A percentile compares a stretch with the other conserved stretches of the same genome.
Evolutionary conservation across 2,329 filamentous ascomycete genomes (phyloP).

Genomic region (Metarhizium sp.): DNA sequence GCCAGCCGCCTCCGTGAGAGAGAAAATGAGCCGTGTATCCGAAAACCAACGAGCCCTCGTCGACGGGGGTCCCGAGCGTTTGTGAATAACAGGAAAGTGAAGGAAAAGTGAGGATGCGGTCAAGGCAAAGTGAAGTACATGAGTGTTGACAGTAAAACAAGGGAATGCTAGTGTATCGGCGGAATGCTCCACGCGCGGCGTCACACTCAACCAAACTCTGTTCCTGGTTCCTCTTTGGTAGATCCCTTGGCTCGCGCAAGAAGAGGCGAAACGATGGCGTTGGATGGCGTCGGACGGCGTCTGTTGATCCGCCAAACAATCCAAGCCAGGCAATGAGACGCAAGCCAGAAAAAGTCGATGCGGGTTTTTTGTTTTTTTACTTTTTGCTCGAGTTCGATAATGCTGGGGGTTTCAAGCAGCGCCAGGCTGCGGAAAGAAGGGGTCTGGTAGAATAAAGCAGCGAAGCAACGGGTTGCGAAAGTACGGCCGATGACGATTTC

Average conservation of each 20-base stretch:
- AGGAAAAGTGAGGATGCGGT: not conserved
- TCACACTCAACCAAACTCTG: not conserved
- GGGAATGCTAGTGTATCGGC: not conserved
- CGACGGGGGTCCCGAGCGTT: not conserved
- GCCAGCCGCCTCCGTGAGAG: not conserved
- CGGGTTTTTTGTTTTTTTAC: not conserved
- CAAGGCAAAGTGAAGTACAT: not conserved
- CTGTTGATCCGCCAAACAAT: not conserved
- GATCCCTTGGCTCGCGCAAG: not conserved
- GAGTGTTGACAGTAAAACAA: not conserved
- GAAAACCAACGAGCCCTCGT: not conserved
- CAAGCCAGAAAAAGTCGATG: not conserved
- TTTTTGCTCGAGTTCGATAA: not conserved
- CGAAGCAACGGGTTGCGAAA: too few species aligned
- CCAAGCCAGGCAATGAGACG: not conserved
- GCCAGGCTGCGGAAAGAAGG: not conserved
- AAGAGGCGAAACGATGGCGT: conserved; percentile 2
- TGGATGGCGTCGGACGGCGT: not conserved
- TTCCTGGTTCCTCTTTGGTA: not conserved
- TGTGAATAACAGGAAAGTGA: not conserved
- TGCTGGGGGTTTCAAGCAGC: not conserved
- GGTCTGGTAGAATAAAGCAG: too few species aligned
- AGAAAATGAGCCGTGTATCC: not conserved
- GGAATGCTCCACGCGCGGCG: not conserved
- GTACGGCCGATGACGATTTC: not conserved